A percentile compares a stretch with the other conserved stretches of the same genome.
phyloP scores from a whole-genome alignment of 495 filamentous ascomycete species.

The Usnea hakonensis region DNA sequence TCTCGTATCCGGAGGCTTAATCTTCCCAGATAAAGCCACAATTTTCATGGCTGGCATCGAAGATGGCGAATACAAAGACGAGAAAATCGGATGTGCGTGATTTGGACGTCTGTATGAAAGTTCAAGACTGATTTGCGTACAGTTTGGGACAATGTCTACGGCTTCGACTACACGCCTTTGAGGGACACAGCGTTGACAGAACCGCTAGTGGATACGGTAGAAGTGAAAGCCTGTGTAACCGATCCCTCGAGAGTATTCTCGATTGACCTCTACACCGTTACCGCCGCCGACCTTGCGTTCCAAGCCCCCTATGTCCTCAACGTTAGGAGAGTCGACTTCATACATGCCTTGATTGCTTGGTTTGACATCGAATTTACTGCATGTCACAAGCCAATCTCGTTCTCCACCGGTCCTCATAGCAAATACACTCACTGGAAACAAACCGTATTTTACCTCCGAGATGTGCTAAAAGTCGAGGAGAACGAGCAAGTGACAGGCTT shows the following conservation, averaged over 20 bases:
- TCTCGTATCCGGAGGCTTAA: conserved; percentile 72
- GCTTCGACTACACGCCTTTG: conserved; percentile 92
- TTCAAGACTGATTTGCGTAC: conserved; percentile 9
- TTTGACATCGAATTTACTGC: conserved; percentile 98
- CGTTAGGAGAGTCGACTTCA: conserved; percentile 74
- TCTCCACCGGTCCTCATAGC: conserved; percentile 81
- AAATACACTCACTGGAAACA: conserved; percentile 96
- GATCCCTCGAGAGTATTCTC: conserved; percentile 69
- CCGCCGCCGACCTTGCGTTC: conserved; percentile 67
- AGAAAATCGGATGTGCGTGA: conserved; percentile 72
- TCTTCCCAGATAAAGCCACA: conserved; percentile 85
- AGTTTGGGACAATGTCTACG: conserved; percentile 98
- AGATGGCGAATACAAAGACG: conserved; percentile 81
- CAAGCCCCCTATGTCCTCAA: conserved; percentile 60
- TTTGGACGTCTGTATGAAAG: neutral
- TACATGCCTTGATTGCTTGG: conserved; percentile 94
- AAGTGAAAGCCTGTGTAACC: conserved; percentile 70
- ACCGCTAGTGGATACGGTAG: conserved; percentile 73
- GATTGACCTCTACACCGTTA: conserved; percentile 77
- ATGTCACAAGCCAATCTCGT: conserved; percentile 78
- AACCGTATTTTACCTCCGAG: conserved; percentile 81
- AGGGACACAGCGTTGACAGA: conserved; percentile 76
- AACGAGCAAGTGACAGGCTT: conserved; percentile 64
- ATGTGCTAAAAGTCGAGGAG: conserved; percentile 75
- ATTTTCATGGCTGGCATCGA: conserved; percentile 85